These are phyloP conservation scores for Ustilago trichophora DNA, from an alignment of 1,284 basidiomycete species.

Conservation along the genomic window DNA sequence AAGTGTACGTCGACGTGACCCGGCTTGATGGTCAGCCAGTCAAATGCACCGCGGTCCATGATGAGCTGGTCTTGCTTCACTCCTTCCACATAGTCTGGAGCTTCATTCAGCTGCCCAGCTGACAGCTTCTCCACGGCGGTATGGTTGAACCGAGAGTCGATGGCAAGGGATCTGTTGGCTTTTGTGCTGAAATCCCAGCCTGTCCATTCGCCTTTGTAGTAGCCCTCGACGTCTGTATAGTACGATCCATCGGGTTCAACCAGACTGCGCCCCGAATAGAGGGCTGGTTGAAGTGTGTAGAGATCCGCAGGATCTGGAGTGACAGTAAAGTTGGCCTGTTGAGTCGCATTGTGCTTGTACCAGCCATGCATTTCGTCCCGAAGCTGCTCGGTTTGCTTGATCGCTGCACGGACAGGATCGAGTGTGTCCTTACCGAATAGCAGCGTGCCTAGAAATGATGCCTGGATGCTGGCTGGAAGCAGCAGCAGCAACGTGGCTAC, in stretches of 20 bases:
- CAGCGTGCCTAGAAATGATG: slow-evolving; percentile 10
- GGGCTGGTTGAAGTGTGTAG: slow-evolving; percentile 14
- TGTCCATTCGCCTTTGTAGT: slow-evolving; percentile 42
- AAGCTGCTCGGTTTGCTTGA: slow-evolving; percentile 23
- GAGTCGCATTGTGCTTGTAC: slow-evolving; percentile 28
- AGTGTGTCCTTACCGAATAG: slow-evolving; percentile 33
- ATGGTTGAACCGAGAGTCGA: slow-evolving; percentile 23
- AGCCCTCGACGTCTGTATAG: slow-evolving; percentile 30
- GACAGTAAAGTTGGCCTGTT: slow-evolving; percentile 40
- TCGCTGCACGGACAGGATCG: slow-evolving; percentile 27
- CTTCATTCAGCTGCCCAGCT: not conserved
- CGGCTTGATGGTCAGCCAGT: slow-evolving; percentile 17
- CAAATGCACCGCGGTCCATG: slow-evolving; percentile 15
- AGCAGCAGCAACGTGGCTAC: not conserved
- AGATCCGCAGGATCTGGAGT: slow-evolving; percentile 19
- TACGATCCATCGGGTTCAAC: slow-evolving; percentile 23
- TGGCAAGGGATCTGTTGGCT: slow-evolving; percentile 20
- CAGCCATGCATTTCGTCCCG: slow-evolving; percentile 28
- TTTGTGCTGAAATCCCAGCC: slow-evolving; percentile 38
- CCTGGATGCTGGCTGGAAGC: slow-evolving; percentile 2
- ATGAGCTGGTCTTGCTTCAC: slow-evolving; percentile 3
- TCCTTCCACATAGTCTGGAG: slow-evolving; percentile 15
- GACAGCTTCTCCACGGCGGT: not conserved
- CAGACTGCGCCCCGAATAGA: slow-evolving; percentile 12
- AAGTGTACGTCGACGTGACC: slow-evolving; percentile 28